phyloP scores from a whole-genome alignment of 1,284 basidiomycete species.

The Rhodotorula sp. region DNA sequence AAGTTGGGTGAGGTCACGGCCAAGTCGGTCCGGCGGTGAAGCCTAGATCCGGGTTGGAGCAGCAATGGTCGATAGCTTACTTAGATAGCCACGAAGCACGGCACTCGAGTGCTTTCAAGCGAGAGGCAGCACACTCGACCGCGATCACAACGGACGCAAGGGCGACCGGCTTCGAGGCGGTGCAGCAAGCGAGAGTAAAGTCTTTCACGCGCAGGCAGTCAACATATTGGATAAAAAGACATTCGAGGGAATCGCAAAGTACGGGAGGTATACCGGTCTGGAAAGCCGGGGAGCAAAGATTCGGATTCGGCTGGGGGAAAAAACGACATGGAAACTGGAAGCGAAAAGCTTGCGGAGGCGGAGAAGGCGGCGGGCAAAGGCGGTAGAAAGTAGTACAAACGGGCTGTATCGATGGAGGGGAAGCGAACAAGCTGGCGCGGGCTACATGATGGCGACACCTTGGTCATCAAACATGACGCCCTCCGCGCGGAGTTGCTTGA shows the following conservation, averaged over 20 bases:
- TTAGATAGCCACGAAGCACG: too few relatives aligned
- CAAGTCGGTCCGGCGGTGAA: too few relatives aligned
- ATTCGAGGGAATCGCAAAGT: not conserved
- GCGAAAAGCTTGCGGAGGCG: not conserved
- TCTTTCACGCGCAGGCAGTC: not conserved
- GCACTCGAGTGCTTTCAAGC: too few relatives aligned
- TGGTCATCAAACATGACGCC: conserved; percentile 31
- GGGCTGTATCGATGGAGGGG: not conserved
- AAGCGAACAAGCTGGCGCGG: too few relatives aligned
- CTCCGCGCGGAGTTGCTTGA: conserved; percentile 29
- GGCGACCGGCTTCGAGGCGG: not conserved
- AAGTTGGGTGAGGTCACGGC: too few relatives aligned
- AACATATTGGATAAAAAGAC: not conserved
- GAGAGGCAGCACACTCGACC: too few relatives aligned
- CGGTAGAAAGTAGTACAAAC: not conserved
- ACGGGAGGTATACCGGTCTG: not conserved
- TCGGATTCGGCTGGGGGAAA: too few relatives aligned
- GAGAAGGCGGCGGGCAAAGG: not conserved
- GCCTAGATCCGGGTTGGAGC: too few relatives aligned
- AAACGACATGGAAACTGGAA: not conserved
- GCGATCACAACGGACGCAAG: not conserved
- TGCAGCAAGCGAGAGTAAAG: not conserved
- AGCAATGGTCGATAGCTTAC: too few relatives aligned
- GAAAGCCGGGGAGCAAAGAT: not conserved
- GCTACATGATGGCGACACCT: conserved; percentile 13